These are phyloP conservation scores for Stephania cephalantha DNA, from an alignment of 164 flowering plant species.

Conservation along the genomic window DNA sequence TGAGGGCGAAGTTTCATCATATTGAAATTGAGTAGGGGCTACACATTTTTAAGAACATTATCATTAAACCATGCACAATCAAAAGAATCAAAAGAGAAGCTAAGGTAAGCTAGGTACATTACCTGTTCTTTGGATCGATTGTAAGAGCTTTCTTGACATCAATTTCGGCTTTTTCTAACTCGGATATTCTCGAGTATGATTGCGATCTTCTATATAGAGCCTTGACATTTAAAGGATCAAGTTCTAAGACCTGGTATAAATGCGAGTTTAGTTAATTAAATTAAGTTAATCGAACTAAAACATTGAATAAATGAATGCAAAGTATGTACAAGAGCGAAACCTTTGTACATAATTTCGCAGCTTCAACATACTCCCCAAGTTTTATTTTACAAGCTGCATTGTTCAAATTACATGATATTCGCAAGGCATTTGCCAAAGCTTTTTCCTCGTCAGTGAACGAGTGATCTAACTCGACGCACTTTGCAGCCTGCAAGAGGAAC, in stretches of 20 bases:
- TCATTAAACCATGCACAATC: too few relatives aligned
- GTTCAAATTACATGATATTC: conserved; percentile 41
- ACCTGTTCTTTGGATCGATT: conserved; percentile 50
- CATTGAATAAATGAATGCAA: background rate
- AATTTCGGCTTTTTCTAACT: conserved; percentile 46
- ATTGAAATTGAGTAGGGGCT: background rate
- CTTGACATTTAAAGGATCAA: conserved; percentile 42
- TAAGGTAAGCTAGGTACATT: background rate
- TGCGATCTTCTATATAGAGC: conserved; percentile 50
- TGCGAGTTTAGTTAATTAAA: too few relatives aligned
- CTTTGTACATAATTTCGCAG: conserved; percentile 45
- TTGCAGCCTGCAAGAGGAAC: conserved; percentile 41
- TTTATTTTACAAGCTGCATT: conserved; percentile 55
- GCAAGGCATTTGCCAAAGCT: conserved; percentile 28
- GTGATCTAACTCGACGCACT: conserved; percentile 43
- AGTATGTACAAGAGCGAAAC: conserved; percentile 13
- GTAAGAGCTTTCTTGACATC: conserved; percentile 41
- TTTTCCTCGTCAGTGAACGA: conserved; percentile 46
- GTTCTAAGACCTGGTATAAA: conserved; percentile 38
- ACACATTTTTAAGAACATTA: background rate
- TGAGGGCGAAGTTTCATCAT: background rate
- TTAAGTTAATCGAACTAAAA: background rate
- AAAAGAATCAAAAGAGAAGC: too few relatives aligned
- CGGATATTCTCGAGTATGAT: conserved; percentile 34
- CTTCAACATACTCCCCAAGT: conserved; percentile 35